Percentiles rank a stretch among this genome's conserved stretches.
phyloP scores from a whole-genome alignment of 108 stramenopile species.

The Chaetoceros muelleri region DNA sequence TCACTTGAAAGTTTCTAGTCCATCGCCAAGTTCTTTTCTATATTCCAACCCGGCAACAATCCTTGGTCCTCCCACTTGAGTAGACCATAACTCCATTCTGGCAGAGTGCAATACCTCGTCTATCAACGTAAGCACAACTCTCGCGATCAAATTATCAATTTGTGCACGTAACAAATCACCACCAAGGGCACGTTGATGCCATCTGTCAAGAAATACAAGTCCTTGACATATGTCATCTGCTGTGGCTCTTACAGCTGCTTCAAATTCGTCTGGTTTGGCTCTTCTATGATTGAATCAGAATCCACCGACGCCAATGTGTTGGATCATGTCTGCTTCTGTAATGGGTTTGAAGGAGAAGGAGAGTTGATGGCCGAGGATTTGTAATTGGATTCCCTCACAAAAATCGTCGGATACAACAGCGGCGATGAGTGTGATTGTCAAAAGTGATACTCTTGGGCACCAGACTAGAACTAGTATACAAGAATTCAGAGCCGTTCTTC shows the following conservation, averaged over 20 bases:
- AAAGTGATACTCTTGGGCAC: too few relatives aligned
- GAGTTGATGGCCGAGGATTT: conserved; percentile 68
- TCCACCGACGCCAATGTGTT: conserved; percentile 44
- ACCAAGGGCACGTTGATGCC: conserved; percentile 75
- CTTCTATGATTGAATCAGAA: conserved; percentile 44
- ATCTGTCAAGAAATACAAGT: conserved; percentile 73
- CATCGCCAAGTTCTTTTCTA: too few relatives aligned
- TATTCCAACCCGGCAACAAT: conserved; percentile 72
- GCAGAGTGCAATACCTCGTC: conserved; percentile 75
- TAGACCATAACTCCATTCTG: conserved; percentile 78
- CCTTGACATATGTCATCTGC: conserved; percentile 58
- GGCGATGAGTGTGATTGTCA: conserved; percentile 67
- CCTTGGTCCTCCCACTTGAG: conserved; percentile 72
- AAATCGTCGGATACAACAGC: conserved; percentile 76
- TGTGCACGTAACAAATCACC: conserved; percentile 69
- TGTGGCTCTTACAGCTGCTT: conserved; percentile 72
- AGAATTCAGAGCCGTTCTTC: too few relatives aligned
- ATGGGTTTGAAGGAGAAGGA: conserved; percentile 79
- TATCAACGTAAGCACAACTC: conserved; percentile 67
- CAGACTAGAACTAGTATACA: too few relatives aligned
- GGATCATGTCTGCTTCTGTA: conserved; percentile 66
- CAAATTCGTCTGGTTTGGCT: conserved; percentile 57
- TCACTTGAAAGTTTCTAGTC: too few relatives aligned
- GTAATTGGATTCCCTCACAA: conserved; percentile 66
- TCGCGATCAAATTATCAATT: conserved; percentile 76